Base-by-base conservation (phyloP, 306 rosid species). In the Lathyrus tuberosus region DNA sequence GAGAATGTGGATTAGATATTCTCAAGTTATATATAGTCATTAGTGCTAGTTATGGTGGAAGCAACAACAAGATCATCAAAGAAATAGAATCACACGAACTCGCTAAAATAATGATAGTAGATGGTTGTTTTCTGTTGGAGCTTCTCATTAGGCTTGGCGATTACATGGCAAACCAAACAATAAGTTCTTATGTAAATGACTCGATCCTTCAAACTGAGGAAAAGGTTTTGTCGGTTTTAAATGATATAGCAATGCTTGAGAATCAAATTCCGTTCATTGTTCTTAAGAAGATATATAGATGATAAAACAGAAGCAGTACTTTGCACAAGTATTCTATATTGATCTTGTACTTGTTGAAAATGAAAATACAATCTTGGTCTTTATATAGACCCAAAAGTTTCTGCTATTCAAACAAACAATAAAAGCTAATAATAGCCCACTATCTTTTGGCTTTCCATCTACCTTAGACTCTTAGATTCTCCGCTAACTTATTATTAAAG, bases 71-170 rank as follows among this genome's bases (percentile, higher is more conserved):
- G 10, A 33, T 82, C 2, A 0, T 26, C 3, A 37, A 13, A 26
- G 5, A 59, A 4, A 8, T 15, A 0, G 14, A 65, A 0, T 4
- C 44, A 8, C n/a, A 40, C 0, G 81, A 74, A 3, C 47, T 78
- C 0, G 47, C 83, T 1, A 56, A 47, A 54, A 20, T 73, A 5
- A 82, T 82, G 80, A 22, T 82, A 3, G 49, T 77, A 0, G 85
- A 81, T 17, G 85, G 82, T 8, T 81, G 82, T 37, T 81, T 81
- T 44, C 0, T 73, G 3, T 15, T 81, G 8, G 82, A 81, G 57
- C 20, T 81, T 35, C 72, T 81, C 37, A 22, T 73, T 18, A 31
- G 70, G 49, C 71, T 65, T 9, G 49, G 5, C 0, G 0, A 14
- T 12, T 43, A 65, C 4, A 44, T 24, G 22, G 56, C 26, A 0